Conservation (phyloP, 2,329 filamentous ascomycete genomes). For the Scytalidium lignicola region DNA sequence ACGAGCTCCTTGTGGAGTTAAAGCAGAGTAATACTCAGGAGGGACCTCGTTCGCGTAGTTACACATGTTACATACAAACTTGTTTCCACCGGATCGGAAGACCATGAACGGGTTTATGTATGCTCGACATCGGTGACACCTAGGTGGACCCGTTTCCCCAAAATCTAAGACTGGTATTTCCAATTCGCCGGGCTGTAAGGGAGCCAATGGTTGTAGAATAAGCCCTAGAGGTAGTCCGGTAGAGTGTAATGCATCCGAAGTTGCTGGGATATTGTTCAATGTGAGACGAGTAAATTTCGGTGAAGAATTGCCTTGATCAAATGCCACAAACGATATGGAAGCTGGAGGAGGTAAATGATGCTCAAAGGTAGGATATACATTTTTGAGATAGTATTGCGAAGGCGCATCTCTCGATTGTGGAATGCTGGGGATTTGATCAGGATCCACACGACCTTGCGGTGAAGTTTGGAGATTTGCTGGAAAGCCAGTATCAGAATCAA, state of each 20-base stretch:
- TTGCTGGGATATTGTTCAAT: constrained; percentile 86
- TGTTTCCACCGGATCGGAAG: constrained; percentile 89
- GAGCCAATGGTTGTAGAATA: constrained; percentile 80
- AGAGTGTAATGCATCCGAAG: constrained; percentile 69
- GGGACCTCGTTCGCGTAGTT: constrained; percentile 94
- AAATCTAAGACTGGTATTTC: constrained; percentile 92
- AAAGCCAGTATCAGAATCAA: constrained; percentile 22
- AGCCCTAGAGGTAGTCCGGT: constrained; percentile 85
- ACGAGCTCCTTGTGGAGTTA: constrained; percentile 78
- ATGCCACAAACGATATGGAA: constrained; percentile 83
- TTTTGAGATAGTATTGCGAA: constrained; percentile 77
- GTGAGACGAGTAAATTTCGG: constrained; percentile 90
- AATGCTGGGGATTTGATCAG: constrained; percentile 89
- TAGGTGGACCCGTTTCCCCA: constrained; percentile 81
- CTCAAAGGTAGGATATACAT: constrained; percentile 94
- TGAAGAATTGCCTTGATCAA: constrained; percentile 93
- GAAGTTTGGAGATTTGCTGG: constrained; percentile 51
- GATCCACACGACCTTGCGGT: constrained; percentile 72
- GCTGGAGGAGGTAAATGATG: constrained; percentile 87
- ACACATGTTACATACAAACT: constrained; percentile 97
- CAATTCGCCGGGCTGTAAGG: constrained; percentile 76
- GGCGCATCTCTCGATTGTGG: constrained; percentile 77
- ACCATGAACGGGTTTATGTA: constrained; percentile 99
- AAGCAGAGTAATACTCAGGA: constrained; percentile 87
- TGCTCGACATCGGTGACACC: constrained; percentile 86